Evolutionary conservation across 2,329 filamentous ascomycete genomes (phyloP).

Genomic region (Neofusicoccum laricinum): DNA sequence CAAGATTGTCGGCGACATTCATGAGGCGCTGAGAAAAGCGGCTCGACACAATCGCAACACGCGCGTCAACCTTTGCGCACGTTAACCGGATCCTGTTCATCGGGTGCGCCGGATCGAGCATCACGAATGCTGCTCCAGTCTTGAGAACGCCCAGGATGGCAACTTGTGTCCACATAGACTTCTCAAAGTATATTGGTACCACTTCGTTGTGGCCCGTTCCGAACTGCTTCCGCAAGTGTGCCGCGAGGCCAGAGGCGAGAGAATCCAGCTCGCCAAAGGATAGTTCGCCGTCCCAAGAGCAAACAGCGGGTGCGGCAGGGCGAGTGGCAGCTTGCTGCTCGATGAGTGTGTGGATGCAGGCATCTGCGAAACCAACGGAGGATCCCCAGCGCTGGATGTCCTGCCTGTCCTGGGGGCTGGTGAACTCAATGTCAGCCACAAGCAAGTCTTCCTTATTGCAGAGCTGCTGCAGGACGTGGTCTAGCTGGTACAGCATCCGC

Average conservation of each 20-base stretch:
- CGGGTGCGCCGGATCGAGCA: conserved; percentile 33
- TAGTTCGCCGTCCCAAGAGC: conserved; percentile 50
- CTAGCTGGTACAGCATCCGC: background rate
- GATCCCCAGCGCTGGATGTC: conserved; percentile 42
- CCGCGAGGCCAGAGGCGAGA: no score
- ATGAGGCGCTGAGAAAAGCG: background rate
- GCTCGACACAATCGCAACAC: conserved; percentile 6
- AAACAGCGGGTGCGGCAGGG: conserved; percentile 36
- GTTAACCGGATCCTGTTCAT: conserved; percentile 22
- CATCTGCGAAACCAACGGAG: conserved; percentile 41
- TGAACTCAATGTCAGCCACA: background rate
- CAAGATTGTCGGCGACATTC: background rate
- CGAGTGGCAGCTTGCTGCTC: conserved; percentile 28
- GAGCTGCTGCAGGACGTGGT: background rate
- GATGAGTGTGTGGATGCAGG: conserved; percentile 28
- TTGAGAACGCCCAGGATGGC: conserved; percentile 37
- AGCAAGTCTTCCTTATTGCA: background rate
- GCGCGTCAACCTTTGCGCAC: conserved; percentile 20
- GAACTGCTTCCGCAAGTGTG: no score
- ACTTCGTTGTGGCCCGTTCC: no score
- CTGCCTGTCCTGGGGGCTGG: background rate
- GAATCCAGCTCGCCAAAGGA: conserved; percentile 47
- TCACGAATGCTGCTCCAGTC: conserved; percentile 21
- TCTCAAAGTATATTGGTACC: background rate
- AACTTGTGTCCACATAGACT: conserved; percentile 27